Evolutionary conservation across 768 basidiomycete species (phyloP), one percentile per base, ranked within the genome.

Genomic region (Rubroboletus satanas): DNA sequence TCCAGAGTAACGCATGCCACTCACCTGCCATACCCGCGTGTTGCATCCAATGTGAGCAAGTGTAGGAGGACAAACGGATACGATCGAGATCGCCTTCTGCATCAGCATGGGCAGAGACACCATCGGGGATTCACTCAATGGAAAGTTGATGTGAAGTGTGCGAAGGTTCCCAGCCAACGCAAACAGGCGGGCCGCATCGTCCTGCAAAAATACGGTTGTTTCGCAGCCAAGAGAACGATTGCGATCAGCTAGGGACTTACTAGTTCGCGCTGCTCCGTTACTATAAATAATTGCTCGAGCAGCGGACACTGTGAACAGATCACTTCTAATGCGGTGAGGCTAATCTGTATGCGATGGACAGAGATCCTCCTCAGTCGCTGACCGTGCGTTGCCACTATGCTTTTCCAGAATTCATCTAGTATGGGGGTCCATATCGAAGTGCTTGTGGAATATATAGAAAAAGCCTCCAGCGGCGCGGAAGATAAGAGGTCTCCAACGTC

Each of bases 1-100:
- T 37, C 17, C 8, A 32, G 15, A 11, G 48, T 15, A 21, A 18
- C 37, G 18, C 5, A 26, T 18, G 36, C 18, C 23, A 11, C 46
- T 75, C 54, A 88, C 89, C 77, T 87, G 80, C 83, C 85, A 89
- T 1, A 88, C 87, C 36, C 73, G 74, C 0, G 83, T 81, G 63
- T 84, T 84, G 59, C 82, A 84, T 5, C 90, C 89, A 58, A 91
- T 79, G 54, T 84, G 82, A 21, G 67, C 66, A 38, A 90, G 70
- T 4, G 75, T 79, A 9, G 79, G 62, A 33, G 76, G 74, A 63
- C 85, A 87, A 21, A 73, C 70, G 4, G 70, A 71, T 14, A 79
- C 76, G 26, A 90, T 74, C 6, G 66, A 64, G 39, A 79, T 58
- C 9, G 78, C 80, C 28, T 76, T 73, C 12, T 66, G 58, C 63